Evolutionary conservation across 1,139 yeast species (phyloP).

Genomic region (Yamadazyma membranifaciens): DNA sequence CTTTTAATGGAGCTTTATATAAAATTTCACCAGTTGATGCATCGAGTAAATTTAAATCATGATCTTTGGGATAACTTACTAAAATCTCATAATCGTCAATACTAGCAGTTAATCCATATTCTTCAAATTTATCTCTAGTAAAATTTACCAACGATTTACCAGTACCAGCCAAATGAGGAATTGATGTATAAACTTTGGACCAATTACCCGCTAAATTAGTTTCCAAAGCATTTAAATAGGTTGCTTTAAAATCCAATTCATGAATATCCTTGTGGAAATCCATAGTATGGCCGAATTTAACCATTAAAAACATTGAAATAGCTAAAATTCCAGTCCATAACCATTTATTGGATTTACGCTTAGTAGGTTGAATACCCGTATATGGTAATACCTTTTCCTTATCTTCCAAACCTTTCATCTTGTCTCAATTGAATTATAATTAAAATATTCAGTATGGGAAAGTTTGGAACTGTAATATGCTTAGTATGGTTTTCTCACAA

Average conservation of each 20-base stretch:
- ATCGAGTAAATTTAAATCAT: conserved; percentile 41
- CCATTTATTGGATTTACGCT: conserved; percentile 1
- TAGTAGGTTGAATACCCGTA: not conserved
- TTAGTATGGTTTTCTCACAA: conserved; percentile 1
- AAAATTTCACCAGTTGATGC: conserved; percentile 28
- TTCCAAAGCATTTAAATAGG: conserved; percentile 37
- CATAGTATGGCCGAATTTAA: not conserved
- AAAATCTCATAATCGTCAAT: conserved; percentile 59
- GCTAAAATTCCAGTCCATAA: not conserved
- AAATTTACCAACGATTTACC: conserved; percentile 62
- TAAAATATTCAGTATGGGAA: too few species aligned
- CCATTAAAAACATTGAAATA: not conserved
- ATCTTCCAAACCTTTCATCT: conserved; percentile 2
- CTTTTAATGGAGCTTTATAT: conserved; percentile 65
- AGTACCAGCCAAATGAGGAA: conserved; percentile 73
- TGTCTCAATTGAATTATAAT: too few species aligned
- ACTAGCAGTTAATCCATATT: conserved; percentile 54
- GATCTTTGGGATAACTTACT: conserved; percentile 51
- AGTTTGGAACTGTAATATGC: not conserved
- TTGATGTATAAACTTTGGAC: conserved; percentile 54
- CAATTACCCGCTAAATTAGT: conserved; percentile 54
- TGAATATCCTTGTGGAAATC: not conserved
- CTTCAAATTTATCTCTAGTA: conserved; percentile 60
- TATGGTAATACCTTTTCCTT: not conserved
- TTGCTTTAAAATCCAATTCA: conserved; percentile 15